Evolutionary conservation across 306 rosid species (phyloP).

Genomic region (Fragaria vesca): DNA sequence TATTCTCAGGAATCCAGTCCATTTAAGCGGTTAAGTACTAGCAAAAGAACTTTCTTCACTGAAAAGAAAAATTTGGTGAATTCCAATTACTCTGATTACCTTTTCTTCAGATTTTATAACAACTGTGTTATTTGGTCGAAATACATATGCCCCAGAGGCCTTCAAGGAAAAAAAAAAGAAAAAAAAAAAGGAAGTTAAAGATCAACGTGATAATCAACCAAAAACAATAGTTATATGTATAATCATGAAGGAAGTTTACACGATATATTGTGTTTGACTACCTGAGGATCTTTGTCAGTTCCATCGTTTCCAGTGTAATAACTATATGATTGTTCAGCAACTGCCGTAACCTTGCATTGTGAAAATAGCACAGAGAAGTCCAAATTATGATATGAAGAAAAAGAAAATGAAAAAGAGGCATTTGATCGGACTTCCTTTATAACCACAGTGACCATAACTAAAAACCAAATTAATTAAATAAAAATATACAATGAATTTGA

Average conservation of each 20-base stretch:
- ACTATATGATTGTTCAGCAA: constrained; percentile 38
- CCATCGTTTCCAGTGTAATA: constrained; percentile 45
- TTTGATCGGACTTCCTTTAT: background rate
- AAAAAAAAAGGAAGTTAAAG: background rate
- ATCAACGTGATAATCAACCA: constrained; percentile 3
- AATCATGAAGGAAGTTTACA: background rate
- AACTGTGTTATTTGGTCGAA: constrained; percentile 40
- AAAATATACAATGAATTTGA: constrained; percentile 15
- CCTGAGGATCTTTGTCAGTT: constrained; percentile 41
- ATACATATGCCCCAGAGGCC: constrained; percentile 56
- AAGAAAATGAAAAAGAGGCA: background rate
- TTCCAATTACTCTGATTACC: constrained; percentile 18
- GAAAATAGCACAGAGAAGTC: constrained; percentile 6
- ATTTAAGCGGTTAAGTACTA: constrained; percentile 7
- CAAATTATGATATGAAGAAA: background rate
- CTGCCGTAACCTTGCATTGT: constrained; percentile 28
- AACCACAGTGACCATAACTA: background rate
- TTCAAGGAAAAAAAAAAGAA: constrained; percentile 1
- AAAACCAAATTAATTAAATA: background rate
- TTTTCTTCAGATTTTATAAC: constrained; percentile 31
- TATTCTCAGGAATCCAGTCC: constrained; percentile 9
- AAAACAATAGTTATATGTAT: background rate
- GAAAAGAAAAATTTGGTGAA: background rate
- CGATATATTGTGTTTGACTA: background rate
- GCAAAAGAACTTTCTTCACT: background rate